Conservation (phyloP, 768 basidiomycete genomes). For the Auriscalpium orientale region DNA sequence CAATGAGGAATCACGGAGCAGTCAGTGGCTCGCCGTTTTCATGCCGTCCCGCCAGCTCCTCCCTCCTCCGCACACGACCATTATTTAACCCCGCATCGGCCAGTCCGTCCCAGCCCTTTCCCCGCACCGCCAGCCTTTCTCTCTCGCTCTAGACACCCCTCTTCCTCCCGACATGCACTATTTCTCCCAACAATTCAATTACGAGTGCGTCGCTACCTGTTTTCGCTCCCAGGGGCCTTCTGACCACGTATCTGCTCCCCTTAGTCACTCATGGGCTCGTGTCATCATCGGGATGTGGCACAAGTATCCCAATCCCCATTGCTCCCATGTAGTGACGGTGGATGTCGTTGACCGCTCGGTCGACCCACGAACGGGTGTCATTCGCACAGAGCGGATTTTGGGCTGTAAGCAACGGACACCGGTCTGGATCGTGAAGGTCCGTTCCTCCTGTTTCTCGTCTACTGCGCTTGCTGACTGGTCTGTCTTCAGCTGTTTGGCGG, state of each 20-base stretch:
- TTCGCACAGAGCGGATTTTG: constrained; percentile 84
- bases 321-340: constrained; percentile 80
- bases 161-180: constrained; percentile 55
- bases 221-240: constrained; percentile 4
- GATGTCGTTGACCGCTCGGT: constrained; percentile 83
- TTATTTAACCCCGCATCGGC: not conserved
- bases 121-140: constrained; percentile 10
- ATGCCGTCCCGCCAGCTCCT: not conserved
- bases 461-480: not conserved
- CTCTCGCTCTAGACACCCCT: not conserved
- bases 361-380: constrained; percentile 77
- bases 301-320: constrained; percentile 93
- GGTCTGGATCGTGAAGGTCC: constrained; percentile 86
- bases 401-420: constrained; percentile 93
- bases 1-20: not conserved
- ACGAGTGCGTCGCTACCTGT: constrained; percentile 51
- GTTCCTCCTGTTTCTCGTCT: constrained; percentile 18
- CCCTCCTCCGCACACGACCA: not conserved
- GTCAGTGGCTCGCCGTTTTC: not conserved
- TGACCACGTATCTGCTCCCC: constrained; percentile 11
- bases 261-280: constrained; percentile 83
- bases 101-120: not conserved
- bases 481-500: constrained; percentile 72
- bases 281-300: constrained; percentile 91
- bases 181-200: constrained; percentile 77